phyloP scores from a whole-genome alignment of 495 filamentous ascomycete genomes.

The Sordaria brevicollis region DNA sequence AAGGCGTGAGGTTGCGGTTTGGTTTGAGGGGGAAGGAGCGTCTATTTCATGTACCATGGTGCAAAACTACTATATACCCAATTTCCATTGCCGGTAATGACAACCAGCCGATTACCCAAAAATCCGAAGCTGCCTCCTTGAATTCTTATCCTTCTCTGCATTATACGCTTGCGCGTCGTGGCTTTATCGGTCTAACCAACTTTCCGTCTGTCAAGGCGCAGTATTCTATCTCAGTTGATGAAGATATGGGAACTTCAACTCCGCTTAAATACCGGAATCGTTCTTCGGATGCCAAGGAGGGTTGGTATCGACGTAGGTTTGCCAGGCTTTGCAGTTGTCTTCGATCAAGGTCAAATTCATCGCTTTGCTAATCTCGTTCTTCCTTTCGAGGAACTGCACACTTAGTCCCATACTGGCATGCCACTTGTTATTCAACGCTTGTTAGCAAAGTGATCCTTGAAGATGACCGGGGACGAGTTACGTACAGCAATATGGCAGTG shows the following conservation, averaged over 20 bases:
- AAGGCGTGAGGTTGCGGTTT: constrained; percentile 10
- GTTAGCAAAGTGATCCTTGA: neutral
- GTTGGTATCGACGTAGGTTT: neutral
- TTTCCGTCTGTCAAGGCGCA: neutral
- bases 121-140: neutral
- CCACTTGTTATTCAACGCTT: constrained; percentile 14
- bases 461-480: neutral
- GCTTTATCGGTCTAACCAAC: neutral
- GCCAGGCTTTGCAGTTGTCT: constrained; percentile 10
- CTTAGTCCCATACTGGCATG: constrained; percentile 33
- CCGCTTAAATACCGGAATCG: neutral
- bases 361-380: neutral
- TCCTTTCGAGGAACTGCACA: constrained; percentile 34
- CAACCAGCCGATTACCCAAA: neutral
- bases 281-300: neutral
- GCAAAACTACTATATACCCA: neutral
- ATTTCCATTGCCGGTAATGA: neutral
- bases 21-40: neutral
- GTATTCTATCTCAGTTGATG: neutral
- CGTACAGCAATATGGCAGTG: constrained; percentile 40
- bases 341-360: constrained; percentile 4
- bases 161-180: neutral
- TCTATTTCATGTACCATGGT: neutral
- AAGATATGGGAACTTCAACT: neutral
- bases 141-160: neutral